phyloP scores from a whole-genome alignment of 306 rosid genomes.

The Prunus padus region DNA sequence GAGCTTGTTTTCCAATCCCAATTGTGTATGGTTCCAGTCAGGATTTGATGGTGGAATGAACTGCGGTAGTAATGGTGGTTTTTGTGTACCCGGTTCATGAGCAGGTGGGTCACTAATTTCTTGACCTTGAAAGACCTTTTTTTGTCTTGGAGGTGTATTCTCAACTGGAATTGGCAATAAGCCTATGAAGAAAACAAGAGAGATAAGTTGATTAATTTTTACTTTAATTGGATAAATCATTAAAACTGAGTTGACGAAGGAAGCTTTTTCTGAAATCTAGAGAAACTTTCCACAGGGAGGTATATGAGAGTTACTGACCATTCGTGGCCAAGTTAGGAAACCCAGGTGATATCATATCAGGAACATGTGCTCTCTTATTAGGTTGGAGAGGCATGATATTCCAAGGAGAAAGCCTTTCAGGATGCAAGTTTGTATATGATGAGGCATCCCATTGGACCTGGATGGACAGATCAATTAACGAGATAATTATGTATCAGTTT shows the following conservation, averaged over 20 bases:
- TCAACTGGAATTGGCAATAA: conserved; percentile 23
- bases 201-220: conserved; percentile 18
- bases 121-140: conserved; percentile 65
- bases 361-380: conserved; percentile 33
- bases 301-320: conserved; percentile 34
- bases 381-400: conserved; percentile 41
- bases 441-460: conserved; percentile 68
- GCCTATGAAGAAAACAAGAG: conserved; percentile 24
- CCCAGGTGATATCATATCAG: conserved; percentile 28
- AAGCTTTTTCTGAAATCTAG: conserved; percentile 10
- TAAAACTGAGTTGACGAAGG: background rate
- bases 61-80: conserved; percentile 13
- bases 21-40: conserved; percentile 7
- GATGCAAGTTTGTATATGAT: conserved; percentile 21
- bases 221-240: background rate
- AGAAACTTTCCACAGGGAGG: conserved; percentile 7
- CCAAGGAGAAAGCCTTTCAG: conserved; percentile 75
- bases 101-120: conserved; percentile 29
- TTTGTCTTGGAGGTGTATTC: conserved; percentile 21
- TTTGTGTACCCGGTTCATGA: conserved; percentile 28
- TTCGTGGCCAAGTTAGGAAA: conserved; percentile 26
- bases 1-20: conserved; percentile 29
- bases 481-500: conserved; percentile 1
- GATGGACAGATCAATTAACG: conserved; percentile 11
- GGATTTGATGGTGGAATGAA: conserved; percentile 14